Evolutionary conservation across 2,329 filamentous ascomycete genomes (phyloP).

Genomic region (Trichothecium roseum): DNA sequence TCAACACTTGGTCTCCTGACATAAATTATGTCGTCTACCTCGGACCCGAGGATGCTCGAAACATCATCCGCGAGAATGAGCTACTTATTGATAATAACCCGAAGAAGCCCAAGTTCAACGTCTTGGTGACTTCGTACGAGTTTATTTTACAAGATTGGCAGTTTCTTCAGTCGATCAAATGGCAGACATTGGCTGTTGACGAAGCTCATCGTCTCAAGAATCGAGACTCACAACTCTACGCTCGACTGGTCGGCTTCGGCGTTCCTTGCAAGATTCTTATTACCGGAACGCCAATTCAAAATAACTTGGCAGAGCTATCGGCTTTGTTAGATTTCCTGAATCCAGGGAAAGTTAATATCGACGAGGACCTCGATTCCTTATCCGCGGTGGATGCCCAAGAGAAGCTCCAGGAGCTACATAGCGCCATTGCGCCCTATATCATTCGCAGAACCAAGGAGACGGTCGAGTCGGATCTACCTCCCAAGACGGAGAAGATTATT

Average conservation of each 20-base stretch:
- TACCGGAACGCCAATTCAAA: slow-evolving; percentile 94
- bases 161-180: slow-evolving; percentile 84
- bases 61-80: slow-evolving; percentile 83
- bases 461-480: slow-evolving; percentile 90
- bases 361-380: slow-evolving; percentile 78
- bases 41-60: slow-evolving; percentile 76
- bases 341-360: slow-evolving; percentile 84
- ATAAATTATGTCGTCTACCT: slow-evolving; percentile 96
- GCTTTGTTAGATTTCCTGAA: slow-evolving; percentile 94
- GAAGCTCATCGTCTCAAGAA: slow-evolving; percentile 97
- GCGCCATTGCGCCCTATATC: slow-evolving; percentile 86
- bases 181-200: slow-evolving; percentile 94
- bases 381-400: slow-evolving; percentile 69
- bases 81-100: slow-evolving; percentile 77
- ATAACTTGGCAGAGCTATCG: slow-evolving; percentile 85
- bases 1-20: slow-evolving; percentile 92
- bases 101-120: slow-evolving; percentile 89
- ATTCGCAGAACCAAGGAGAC: slow-evolving; percentile 93
- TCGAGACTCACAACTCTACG: slow-evolving; percentile 85
- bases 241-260: slow-evolving; percentile 74
- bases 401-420: slow-evolving; percentile 78
- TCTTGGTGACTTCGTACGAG: slow-evolving; percentile 95
- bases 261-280: slow-evolving; percentile 85
- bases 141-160: slow-evolving; percentile 81
- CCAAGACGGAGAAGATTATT: slow-evolving; percentile 98